Evolutionary conservation across 495 filamentous ascomycete species (phyloP).

Genomic region (Lichina pygmaea): DNA sequence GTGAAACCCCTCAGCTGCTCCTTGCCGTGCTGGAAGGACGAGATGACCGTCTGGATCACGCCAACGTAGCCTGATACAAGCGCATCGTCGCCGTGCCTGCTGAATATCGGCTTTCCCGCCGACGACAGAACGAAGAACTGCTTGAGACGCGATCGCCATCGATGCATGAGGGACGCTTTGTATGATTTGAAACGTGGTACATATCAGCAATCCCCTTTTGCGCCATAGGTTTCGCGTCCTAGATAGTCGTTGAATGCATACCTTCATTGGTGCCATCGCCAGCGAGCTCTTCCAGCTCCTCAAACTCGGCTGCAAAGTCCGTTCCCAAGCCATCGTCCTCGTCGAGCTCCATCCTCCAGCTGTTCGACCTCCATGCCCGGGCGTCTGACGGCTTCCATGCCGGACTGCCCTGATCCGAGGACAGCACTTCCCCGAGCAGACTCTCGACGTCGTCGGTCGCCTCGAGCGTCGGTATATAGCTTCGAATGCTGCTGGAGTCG

Average conservation of each 20-base stretch:
- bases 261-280: conserved; percentile 39
- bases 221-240: too few relatives aligned
- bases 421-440: conserved; percentile 42
- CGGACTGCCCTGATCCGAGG: conserved; percentile 21
- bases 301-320: conserved; percentile 53
- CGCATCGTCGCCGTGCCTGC: conserved; percentile 69
- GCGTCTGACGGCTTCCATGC: conserved; percentile 31
- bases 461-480: conserved; percentile 49
- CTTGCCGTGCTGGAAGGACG: conserved; percentile 63
- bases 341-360: conserved; percentile 22
- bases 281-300: conserved; percentile 38
- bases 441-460: conserved; percentile 56
- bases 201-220: too few relatives aligned
- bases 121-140: conserved; percentile 91
- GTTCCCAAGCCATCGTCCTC: conserved; percentile 24
- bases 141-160: conserved; percentile 75
- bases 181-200: background rate
- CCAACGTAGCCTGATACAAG: conserved; percentile 82
- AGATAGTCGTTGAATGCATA: conserved; percentile 6
- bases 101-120: conserved; percentile 96
- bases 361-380: conserved; percentile 28
- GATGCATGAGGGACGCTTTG: conserved; percentile 23
- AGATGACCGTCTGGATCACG: conserved; percentile 92
- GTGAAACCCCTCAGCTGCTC: conserved; percentile 59
- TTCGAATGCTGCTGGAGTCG: conserved; percentile 63